Base-by-base conservation (phyloP, 2,329 filamentous ascomycete genomes). In the Thielaviopsis euricoi region DNA sequence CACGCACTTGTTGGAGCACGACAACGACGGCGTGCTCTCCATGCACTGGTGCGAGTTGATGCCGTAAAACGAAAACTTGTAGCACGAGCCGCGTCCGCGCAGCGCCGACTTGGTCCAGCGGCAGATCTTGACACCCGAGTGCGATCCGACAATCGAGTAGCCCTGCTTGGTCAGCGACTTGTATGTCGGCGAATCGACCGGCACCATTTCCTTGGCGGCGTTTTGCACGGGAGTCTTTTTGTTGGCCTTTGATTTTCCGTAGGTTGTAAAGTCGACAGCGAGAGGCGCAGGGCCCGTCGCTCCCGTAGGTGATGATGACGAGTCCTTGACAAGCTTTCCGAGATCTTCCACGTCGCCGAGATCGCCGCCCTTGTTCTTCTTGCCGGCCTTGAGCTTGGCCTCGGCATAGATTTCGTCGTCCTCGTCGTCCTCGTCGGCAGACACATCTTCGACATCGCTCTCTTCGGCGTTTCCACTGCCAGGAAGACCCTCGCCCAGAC, bases 91-190 rank as follows among this genome's bases (percentile, higher is more conserved):
- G 48, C 91, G 85, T 13, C 91, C 91, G 46, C 91, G 87, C 0
- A 97, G 82, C 10, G 91, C 91, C 1, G 90, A 96, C 71, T 98
- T 98, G 10, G 93, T 97, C 91, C 91, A 98, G 33, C 93, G 87
- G 68, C 91, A 98, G 65, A 96, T 95, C 71, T 97, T 97, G 63
- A 97, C 91, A 29, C 91, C 91, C 0, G 89, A 95, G 71, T 97
- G 93, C 0, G 88, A 91, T 56, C 93, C 93, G 43, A 98, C 86
- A 60, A 97, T 96, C 0, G 87, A 85, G 69, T 97, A 97, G 25
- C 91, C 91, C 75, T 98, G 91, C 69, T 97, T 98, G 0, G 91
- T 97, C 50, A 97, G 79, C 19, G 91, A 81, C 13, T 82, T 78
- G 66, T 95, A 89, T 0, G 93, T 97, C 0, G 93, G 91, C 1